These are phyloP conservation scores for Alternaria alternata DNA, from an alignment of 2,329 filamentous ascomycete genomes.

Conservation along the genomic window DNA sequence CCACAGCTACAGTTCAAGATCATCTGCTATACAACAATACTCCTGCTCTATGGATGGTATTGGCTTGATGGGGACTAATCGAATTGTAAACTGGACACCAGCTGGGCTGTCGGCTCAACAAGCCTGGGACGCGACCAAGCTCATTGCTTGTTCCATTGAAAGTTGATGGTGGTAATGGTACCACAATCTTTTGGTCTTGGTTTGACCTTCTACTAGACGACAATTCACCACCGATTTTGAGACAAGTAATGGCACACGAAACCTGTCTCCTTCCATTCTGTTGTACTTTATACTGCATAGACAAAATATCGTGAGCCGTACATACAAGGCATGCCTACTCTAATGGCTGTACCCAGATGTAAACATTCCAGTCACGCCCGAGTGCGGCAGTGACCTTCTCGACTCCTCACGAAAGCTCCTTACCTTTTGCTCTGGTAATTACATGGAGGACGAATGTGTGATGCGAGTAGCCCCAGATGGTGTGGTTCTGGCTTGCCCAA, in stretches of 20 bases:
- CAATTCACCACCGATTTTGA: neutral
- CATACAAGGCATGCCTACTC: neutral
- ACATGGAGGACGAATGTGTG: no score
- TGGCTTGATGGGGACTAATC: neutral
- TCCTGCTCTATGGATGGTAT: neutral
- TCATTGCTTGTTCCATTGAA: neutral
- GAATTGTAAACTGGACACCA: neutral
- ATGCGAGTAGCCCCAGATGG: no score
- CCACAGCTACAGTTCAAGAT: neutral
- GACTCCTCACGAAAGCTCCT: no score
- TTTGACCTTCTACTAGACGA: neutral
- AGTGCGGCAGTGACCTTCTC: neutral
- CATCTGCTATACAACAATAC: neutral
- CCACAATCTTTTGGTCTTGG: neutral
- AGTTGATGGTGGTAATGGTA: neutral
- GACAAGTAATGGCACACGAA: no score
- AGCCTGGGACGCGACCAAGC: neutral
- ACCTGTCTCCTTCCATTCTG: neutral
- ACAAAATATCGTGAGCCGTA: neutral
- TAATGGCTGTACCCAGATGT: neutral
- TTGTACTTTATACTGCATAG: neutral
- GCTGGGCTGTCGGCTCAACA: neutral
- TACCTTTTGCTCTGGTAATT: no score
- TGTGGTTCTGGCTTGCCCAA: neutral
- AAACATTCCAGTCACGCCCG: neutral